A percentile compares a stretch with the other conserved stretches of the same genome.
Conservation (phyloP, 2,329 filamentous ascomycete species). For the Microsporum ferrugineum region DNA sequence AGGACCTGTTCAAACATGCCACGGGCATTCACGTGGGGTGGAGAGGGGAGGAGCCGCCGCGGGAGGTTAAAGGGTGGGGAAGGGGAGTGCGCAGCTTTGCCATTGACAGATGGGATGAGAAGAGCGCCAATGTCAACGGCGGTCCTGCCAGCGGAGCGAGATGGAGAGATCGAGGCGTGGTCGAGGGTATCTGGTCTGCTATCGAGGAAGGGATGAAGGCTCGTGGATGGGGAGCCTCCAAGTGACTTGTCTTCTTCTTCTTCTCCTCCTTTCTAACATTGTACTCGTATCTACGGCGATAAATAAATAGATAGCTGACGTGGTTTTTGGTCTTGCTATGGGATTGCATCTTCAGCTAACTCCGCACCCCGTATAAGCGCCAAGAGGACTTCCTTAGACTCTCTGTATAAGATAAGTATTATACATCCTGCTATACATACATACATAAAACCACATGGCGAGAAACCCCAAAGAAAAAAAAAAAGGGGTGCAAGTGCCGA, state of each 20-base stretch:
- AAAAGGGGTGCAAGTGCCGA: neutral
- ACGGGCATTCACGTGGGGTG: conserved; percentile 84
- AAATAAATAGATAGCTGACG: no score
- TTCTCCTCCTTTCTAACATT: neutral
- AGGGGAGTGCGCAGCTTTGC: conserved; percentile 65
- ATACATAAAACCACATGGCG: neutral
- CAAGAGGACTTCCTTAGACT: no score
- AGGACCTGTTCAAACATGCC: conserved; percentile 80
- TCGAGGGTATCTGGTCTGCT: conserved; percentile 81
- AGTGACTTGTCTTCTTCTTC: neutral
- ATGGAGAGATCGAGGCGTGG: conserved; percentile 85
- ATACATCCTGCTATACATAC: no score
- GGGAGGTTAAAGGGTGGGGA: conserved; percentile 72
- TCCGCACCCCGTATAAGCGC: no score
- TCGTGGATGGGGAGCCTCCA: conserved; percentile 47
- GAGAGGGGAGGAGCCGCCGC: conserved; percentile 69
- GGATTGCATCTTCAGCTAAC: neutral
- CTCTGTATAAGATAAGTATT: no score
- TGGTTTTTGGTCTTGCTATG: no score
- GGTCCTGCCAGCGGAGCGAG: conserved; percentile 31
- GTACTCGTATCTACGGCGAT: no score
- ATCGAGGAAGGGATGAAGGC: conserved; percentile 80
- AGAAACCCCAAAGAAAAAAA: neutral
- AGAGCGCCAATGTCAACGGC: conserved; percentile 21
- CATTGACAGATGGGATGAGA: conserved; percentile 69